Conservation (phyloP, 2,329 filamentous ascomycete genomes). For the Ophiostoma australiae region DNA sequence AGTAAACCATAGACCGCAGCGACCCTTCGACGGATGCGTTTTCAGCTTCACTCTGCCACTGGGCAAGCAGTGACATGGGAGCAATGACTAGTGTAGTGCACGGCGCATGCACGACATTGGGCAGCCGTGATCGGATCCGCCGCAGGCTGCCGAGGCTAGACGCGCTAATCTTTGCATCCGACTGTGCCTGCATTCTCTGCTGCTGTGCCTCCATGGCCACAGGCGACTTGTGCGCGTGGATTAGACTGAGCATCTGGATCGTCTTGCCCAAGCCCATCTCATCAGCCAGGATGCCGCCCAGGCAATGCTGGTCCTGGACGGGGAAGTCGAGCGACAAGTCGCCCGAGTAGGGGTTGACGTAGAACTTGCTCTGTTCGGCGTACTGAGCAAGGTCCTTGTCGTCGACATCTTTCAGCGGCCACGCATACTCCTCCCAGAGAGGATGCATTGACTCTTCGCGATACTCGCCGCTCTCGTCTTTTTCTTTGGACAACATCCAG, state of each 20-base stretch:
- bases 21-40: slow-evolving; percentile 83
- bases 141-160: slow-evolving; percentile 56
- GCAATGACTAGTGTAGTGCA: slow-evolving; percentile 93
- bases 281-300: slow-evolving; percentile 89
- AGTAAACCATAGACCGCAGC: slow-evolving; percentile 82
- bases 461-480: slow-evolving; percentile 59
- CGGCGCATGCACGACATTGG: slow-evolving; percentile 62
- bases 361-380: slow-evolving; percentile 68
- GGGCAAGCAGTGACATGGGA: slow-evolving; percentile 90
- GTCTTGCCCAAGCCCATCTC: slow-evolving; percentile 98
- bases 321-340: slow-evolving; percentile 90
- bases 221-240: slow-evolving; percentile 74
- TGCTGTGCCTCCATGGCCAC: slow-evolving; percentile 40
- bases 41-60: slow-evolving; percentile 94
- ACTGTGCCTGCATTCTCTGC: slow-evolving; percentile 25
- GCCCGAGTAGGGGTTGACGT: slow-evolving; percentile 95
- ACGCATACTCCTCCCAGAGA: slow-evolving; percentile 91
- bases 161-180: slow-evolving; percentile 25
- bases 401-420: slow-evolving; percentile 83
- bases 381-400: slow-evolving; percentile 67
- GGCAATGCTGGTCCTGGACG: slow-evolving; percentile 85
- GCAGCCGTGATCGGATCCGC: slow-evolving; percentile 23
- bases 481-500: slow-evolving; percentile 96
- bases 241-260: slow-evolving; percentile 92
- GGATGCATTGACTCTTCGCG: slow-evolving; percentile 79